Evolutionary conservation across 331 rosid genomes (phyloP).

Genomic region (Arachis monticola): DNA sequence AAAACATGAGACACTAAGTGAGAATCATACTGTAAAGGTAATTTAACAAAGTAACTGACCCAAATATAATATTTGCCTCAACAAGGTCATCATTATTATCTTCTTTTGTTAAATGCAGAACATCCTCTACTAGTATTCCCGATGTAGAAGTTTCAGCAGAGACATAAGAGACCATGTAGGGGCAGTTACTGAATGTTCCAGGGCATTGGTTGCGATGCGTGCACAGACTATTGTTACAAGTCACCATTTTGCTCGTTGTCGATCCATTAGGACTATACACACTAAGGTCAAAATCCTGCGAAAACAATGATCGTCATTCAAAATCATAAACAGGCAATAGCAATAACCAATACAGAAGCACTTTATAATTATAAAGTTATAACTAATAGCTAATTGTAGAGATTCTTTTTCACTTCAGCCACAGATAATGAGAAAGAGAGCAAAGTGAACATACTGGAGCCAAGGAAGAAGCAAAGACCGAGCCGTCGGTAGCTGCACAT

Average conservation of each 20-base stretch:
- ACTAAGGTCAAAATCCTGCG: constrained; percentile 75
- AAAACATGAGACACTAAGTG: neutral
- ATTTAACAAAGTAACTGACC: constrained; percentile 62
- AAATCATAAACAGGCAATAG: constrained; percentile 8
- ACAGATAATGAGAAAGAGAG: constrained; percentile 10
- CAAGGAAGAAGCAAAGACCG: constrained; percentile 58
- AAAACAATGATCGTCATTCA: constrained; percentile 21
- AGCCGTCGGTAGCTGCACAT: constrained; percentile 70
- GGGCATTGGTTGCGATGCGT: constrained; percentile 63
- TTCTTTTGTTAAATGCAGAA: constrained; percentile 72
- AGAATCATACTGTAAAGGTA: constrained; percentile 1
- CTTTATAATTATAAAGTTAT: neutral
- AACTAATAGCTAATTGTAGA: neutral
- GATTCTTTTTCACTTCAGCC: neutral
- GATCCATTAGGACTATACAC: constrained; percentile 80
- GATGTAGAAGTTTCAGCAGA: constrained; percentile 88
- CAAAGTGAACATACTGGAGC: constrained; percentile 47
- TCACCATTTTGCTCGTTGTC: constrained; percentile 77
- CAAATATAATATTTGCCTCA: constrained; percentile 82
- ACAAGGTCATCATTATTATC: constrained; percentile 59
- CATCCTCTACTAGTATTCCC: constrained; percentile 85
- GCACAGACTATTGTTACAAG: constrained; percentile 76
- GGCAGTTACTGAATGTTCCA: constrained; percentile 68
- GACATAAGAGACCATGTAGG: constrained; percentile 88
- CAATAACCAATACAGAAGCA: neutral